Percentiles rank a stretch among this genome's conserved stretches.
These are phyloP conservation scores for Backusella morwellensis DNA, from an alignment of 192 early-diverging fungal genomes.

Conservation along the genomic window DNA sequence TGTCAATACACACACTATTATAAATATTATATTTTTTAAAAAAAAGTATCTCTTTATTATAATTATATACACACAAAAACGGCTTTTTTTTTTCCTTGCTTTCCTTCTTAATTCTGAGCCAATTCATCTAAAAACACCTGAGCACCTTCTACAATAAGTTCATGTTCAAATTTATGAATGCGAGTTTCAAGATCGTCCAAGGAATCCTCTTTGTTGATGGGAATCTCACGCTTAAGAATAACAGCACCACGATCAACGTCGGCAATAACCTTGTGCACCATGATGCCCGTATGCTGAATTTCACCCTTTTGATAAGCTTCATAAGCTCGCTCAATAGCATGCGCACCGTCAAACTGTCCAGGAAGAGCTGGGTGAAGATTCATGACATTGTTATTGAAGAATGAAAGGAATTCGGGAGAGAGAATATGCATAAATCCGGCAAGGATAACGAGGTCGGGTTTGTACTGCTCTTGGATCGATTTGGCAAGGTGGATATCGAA, in stretches of 20 bases:
- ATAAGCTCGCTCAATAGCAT: constrained; percentile 93
- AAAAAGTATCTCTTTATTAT: neutral
- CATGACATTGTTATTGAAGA: constrained; percentile 71
- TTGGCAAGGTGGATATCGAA: constrained; percentile 87
- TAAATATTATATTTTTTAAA: neutral
- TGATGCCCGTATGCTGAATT: constrained; percentile 73
- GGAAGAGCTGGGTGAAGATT: constrained; percentile 98
- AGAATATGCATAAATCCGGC: constrained; percentile 99
- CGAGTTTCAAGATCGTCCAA: constrained; percentile 79
- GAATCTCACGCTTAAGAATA: constrained; percentile 73
- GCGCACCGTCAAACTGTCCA: constrained; percentile 94
- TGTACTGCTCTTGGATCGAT: constrained; percentile 49
- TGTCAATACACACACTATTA: neutral
- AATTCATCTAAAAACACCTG: constrained; percentile 46
- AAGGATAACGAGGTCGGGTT: constrained; percentile 85
- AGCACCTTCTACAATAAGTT: constrained; percentile 80
- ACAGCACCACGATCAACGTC: constrained; percentile 96
- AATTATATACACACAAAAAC: neutral
- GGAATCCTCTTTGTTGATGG: constrained; percentile 75
- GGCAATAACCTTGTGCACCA: constrained; percentile 95
- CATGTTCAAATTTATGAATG: constrained; percentile 91
- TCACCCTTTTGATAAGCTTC: constrained; percentile 80
- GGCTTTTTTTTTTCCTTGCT: neutral
- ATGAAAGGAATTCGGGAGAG: constrained; percentile 80
- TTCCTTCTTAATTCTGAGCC: neutral